Evolutionary conservation across 371 early-diverging fungal genomes (phyloP), one percentile per base, ranked within the genome.

Genomic region (Mortierella sp.): DNA sequence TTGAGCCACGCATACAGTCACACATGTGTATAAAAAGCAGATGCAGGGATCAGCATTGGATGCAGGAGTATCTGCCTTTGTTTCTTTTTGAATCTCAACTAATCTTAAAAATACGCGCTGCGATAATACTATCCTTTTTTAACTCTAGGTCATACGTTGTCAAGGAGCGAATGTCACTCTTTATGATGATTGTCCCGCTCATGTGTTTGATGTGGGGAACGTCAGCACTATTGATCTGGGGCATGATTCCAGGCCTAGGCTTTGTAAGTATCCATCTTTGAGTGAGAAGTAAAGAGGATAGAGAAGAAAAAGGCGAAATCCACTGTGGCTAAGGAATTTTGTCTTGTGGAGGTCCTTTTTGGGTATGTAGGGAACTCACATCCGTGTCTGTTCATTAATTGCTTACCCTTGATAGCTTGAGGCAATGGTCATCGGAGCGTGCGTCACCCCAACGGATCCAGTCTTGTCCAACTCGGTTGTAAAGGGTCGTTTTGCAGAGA

Each of bases 371-470:
- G 25, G 12, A 11, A 21, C 25, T 55, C 25, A 1, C 37, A 18
- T 16, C 56, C 68, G 9, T 43, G 14, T 19, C 18, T 58, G 1
- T 28, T 7, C 46, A 18, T 37, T 50, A 37, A 3, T 37, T 37
- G 37, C 9, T n/a, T 64, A 51, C 60, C 23, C 12, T 58, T 26
- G 44, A 28, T 81, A 89, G 82, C 73, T 93, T 45, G 87, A 91
- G 61, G 83, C 90, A 5, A 80, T 95, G 25, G 84, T 94, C 15
- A 88, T 97, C 63, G 94, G 92, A n/a, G 92, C 96, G 0, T 94
- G 95, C 62, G 81, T 96, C 7, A 92, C 96, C 14, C 97, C 97
- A 1, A 98, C 98, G 1, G 98, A 98, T 85, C 97, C 98, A 1
- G 96, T 98, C 5, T 81, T 98, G 57, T 93, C 97, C 46, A 95